Evolutionary conservation across 1,284 basidiomycete species (phyloP), one percentile per base, ranked within the genome.

Genomic region (Ustilago curta): DNA sequence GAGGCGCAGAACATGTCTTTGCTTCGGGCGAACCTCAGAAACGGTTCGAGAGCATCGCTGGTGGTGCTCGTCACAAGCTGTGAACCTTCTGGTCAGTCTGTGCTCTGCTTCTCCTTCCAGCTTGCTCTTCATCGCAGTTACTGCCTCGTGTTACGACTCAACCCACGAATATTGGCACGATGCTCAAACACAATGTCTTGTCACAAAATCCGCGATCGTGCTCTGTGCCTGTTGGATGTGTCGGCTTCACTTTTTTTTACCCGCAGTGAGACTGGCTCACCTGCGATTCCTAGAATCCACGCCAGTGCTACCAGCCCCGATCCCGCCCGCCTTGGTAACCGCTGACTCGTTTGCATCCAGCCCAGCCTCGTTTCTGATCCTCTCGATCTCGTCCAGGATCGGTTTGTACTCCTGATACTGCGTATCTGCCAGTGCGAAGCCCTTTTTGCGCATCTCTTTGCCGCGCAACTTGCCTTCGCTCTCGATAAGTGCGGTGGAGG

Each of bases 351-450:
- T 91, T 59, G 93, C 91, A 66, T 96, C 93, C 57, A 96, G 85
- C 2, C 93, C 94, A 0, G 94, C 93, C 77, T 94, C 93, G 16
- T 89, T 89, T 57, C 95, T 86, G 54, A 95, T 95, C 60, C 89
- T 90, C 82, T 94, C 93, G 7, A 96, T 91, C 85, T 84, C 83
- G 4, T 83, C 69, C 21, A 84, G 57, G 37, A 84, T 63, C 0
- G 83, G 83, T 44, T 81, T 83, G 72, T 84, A 83, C 54, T 84
- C 83, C 16, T 70, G 69, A 55, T 78, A 84, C 44, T 76, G 70
- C 54, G 69, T 56, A 43, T 82, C 80, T 1, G 83, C 83, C 6
- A 84, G 59, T 4, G 71, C 79, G 29, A 84, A 85, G 27, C 83
- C 95, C 74, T 92, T 90, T 29, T 91, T 87, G 0, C 93, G 88